phyloP scores from a whole-genome alignment of 2,329 filamentous ascomycete species.

The Monosporascus cannonballus region DNA sequence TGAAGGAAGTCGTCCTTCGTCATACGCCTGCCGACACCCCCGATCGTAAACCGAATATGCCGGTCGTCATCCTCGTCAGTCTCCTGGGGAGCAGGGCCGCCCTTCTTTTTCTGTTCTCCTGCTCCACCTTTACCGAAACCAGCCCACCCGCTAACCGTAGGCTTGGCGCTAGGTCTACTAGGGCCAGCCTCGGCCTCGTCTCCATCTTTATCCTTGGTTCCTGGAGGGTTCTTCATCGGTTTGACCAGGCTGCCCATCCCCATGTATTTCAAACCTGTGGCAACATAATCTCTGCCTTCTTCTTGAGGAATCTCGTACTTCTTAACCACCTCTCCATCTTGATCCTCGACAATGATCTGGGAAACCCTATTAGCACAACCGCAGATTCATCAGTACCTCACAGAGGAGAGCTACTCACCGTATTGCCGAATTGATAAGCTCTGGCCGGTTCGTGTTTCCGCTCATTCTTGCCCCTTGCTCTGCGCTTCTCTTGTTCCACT shows the following conservation, averaged over 20 bases:
- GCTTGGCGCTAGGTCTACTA: slow-evolving; percentile 17
- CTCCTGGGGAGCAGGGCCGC: slow-evolving; percentile 24
- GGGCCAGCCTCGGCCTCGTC: slow-evolving; percentile 22
- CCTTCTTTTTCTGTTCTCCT: slow-evolving; percentile 35
- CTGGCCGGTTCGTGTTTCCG: slow-evolving; percentile 65
- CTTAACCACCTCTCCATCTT: slow-evolving; percentile 81
- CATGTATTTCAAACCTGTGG: slow-evolving; percentile 47
- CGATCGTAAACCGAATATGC: slow-evolving; percentile 70
- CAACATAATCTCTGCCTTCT: slow-evolving; percentile 35
- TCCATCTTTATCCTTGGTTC: slow-evolving; percentile 20
- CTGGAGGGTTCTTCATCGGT: slow-evolving; percentile 29
- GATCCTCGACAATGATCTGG: slow-evolving; percentile 80
- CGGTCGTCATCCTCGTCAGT: slow-evolving; percentile 59
- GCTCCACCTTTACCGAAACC: slow-evolving; percentile 31
- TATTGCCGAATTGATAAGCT: slow-evolving; percentile 82
- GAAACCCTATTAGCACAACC: slow-evolving; percentile 20
- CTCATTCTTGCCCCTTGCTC: slow-evolving; percentile 49
- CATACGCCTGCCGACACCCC: slow-evolving; percentile 66
- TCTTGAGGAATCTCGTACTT: slow-evolving; percentile 68
- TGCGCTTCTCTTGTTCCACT: slow-evolving; percentile 57
- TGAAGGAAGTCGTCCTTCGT: slow-evolving; percentile 75
- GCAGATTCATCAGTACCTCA: neutral
- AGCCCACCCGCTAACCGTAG: slow-evolving; percentile 45
- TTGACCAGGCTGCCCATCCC: slow-evolving; percentile 43
- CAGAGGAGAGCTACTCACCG: slow-evolving; percentile 36